Evolutionary conservation across 768 basidiomycete genomes (phyloP).

Genomic region (Coprinellus aureogranulatus): DNA sequence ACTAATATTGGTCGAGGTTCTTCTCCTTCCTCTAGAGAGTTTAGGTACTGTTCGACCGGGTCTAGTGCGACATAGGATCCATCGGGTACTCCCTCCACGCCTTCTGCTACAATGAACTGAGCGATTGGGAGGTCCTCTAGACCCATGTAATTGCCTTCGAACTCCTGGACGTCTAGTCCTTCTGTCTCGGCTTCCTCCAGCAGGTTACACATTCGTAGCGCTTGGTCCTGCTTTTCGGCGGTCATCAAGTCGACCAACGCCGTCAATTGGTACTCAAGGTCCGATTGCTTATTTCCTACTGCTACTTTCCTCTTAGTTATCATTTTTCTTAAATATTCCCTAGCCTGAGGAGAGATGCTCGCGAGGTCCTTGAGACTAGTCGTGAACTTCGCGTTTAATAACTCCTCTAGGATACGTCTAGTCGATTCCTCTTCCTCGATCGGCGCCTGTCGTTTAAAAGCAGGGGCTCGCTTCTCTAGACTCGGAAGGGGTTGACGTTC

Average conservation of each 20-base stretch:
- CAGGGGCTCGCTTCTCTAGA: background rate
- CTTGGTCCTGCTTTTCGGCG: background rate
- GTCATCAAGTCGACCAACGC: background rate
- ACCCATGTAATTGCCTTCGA: background rate
- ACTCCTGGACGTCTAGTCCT: background rate
- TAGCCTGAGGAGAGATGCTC: background rate
- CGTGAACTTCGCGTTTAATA: background rate
- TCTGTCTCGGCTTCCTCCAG: background rate
- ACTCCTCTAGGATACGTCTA: background rate
- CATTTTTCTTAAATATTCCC: background rate
- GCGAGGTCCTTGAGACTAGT: background rate
- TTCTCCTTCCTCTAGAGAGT: background rate
- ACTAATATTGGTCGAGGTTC: background rate
- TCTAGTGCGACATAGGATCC: background rate
- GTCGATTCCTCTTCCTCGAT: background rate
- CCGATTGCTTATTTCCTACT: background rate
- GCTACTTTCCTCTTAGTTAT: background rate
- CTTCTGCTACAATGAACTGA: background rate
- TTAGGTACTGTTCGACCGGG: constrained; percentile 4
- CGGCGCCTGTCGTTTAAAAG: background rate
- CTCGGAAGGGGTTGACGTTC: background rate
- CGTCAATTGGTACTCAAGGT: background rate
- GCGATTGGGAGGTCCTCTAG: background rate
- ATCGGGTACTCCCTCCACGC: background rate
- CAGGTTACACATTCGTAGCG: background rate